A percentile compares a stretch with the other conserved stretches of the same genome.
These are phyloP conservation scores for Cladosporium oxysporum DNA, from an alignment of 2,329 filamentous ascomycete genomes.

Conservation along the genomic window DNA sequence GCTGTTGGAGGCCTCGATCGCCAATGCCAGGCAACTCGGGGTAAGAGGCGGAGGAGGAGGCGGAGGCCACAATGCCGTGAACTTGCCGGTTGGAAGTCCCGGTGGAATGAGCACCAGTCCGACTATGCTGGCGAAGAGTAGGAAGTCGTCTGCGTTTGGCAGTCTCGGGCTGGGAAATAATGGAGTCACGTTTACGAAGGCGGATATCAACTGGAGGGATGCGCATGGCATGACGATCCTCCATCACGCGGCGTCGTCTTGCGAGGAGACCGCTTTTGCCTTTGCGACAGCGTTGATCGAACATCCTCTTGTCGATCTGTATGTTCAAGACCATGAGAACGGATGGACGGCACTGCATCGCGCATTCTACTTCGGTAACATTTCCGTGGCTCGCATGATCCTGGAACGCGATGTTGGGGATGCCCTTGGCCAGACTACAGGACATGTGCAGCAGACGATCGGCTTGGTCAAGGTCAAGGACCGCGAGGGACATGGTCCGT, in stretches of 20 bases:
- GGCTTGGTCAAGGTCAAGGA: conserved; percentile 94
- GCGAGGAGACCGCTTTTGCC: conserved; percentile 64
- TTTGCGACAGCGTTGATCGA: conserved; percentile 81
- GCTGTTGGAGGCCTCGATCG: conserved; percentile 73
- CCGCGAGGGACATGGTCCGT: conserved; percentile 88
- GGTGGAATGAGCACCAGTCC: conserved; percentile 50
- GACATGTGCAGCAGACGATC: conserved; percentile 62
- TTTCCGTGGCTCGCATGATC: conserved; percentile 79
- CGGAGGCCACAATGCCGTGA: conserved; percentile 36
- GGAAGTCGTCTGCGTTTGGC: conserved; percentile 29
- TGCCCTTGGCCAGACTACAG: conserved; percentile 61
- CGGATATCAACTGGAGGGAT: conserved; percentile 84
- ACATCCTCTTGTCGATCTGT: conserved; percentile 80
- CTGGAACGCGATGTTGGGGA: conserved; percentile 75
- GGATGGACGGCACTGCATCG: conserved; percentile 95
- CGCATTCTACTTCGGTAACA: conserved; percentile 85
- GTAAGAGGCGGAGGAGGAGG: conserved; percentile 35
- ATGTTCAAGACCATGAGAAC: conserved; percentile 84
- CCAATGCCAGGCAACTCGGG: conserved; percentile 53
- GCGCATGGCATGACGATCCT: conserved; percentile 78
- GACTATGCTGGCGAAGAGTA: conserved; percentile 39
- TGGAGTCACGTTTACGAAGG: conserved; percentile 53
- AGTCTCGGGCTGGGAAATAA: conserved; percentile 1
- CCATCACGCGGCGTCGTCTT: conserved; percentile 79
- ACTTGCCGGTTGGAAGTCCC: conserved; percentile 44